These are phyloP conservation scores for Pythium monospermum DNA, from an alignment of 352 stramenopile species.

Conservation along the genomic window DNA sequence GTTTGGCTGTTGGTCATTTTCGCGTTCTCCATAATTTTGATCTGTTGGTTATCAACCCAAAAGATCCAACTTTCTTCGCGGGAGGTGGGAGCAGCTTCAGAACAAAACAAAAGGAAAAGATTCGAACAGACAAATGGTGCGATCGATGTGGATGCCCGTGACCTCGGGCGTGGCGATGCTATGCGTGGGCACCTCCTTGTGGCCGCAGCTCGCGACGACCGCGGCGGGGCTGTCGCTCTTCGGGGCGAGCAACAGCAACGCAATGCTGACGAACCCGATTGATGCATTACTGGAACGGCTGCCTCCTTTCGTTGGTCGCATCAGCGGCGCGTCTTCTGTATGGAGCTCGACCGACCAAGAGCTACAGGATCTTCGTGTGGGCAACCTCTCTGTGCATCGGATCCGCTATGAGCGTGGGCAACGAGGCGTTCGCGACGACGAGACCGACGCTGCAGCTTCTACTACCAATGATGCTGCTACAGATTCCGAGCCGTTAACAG, in stretches of 20 bases:
- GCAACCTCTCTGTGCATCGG: constrained; percentile 58
- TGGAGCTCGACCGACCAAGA: constrained; percentile 8
- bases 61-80: no score
- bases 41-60: neutral
- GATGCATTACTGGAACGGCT: constrained; percentile 11
- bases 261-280: constrained; percentile 4
- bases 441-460: no score
- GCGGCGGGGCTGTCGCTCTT: constrained; percentile 13
- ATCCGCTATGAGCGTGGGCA: constrained; percentile 38
- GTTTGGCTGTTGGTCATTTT: neutral
- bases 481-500: neutral
- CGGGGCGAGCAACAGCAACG: neutral
- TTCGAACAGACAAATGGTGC: constrained; percentile 10
- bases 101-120: neutral
- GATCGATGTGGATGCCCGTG: constrained; percentile 23
- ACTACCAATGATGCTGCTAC: no score
- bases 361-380: constrained; percentile 34
- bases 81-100: no score
- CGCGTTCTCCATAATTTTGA: no score
- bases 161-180: constrained; percentile 17
- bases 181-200: constrained; percentile 13
- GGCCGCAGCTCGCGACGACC: constrained; percentile 8
- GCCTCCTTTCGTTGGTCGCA: constrained; percentile 1
- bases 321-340: constrained; percentile 7
- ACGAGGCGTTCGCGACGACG: neutral